Percentiles rank a stretch among this genome's conserved stretches.
These are phyloP conservation scores for Dacryopinax primogenitus DNA, from an alignment of 768 basidiomycete species.

Conservation along the genomic window DNA sequence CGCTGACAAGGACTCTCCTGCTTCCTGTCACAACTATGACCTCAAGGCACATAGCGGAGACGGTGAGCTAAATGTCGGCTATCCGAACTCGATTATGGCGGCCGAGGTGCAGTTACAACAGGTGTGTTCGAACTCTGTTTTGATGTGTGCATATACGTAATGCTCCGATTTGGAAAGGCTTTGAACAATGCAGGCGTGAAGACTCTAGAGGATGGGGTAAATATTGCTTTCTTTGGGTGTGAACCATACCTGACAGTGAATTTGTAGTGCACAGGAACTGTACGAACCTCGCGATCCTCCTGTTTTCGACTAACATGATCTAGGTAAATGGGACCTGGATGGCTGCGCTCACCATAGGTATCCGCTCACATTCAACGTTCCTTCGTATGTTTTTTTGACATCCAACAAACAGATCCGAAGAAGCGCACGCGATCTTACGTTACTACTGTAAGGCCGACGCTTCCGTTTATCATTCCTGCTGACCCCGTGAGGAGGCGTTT, in stretches of 20 bases:
- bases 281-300: slow-evolving; percentile 13
- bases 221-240: background rate
- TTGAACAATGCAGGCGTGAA: background rate
- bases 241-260: background rate
- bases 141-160: background rate
- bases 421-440: slow-evolving; percentile 24
- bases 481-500: slow-evolving; percentile 15
- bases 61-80: background rate
- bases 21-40: background rate
- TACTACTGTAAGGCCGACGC: slow-evolving; percentile 22
- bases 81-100: background rate
- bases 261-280: slow-evolving; percentile 12
- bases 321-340: slow-evolving; percentile 13
- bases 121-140: background rate
- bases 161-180: background rate
- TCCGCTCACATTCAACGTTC: slow-evolving; percentile 14
- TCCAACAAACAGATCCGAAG: slow-evolving; percentile 20
- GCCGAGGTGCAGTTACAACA: background rate
- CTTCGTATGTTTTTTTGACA: slow-evolving; percentile 17
- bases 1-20: background rate
- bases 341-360: slow-evolving; percentile 8
- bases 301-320: slow-evolving; percentile 11
- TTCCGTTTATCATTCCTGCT: background rate
- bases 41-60: background rate
- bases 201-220: background rate